Percentiles rank a stretch among this genome's conserved stretches.
Evolutionary conservation across 371 early-diverging fungal species (phyloP).

Genomic region (Synchytrium microbalum): DNA sequence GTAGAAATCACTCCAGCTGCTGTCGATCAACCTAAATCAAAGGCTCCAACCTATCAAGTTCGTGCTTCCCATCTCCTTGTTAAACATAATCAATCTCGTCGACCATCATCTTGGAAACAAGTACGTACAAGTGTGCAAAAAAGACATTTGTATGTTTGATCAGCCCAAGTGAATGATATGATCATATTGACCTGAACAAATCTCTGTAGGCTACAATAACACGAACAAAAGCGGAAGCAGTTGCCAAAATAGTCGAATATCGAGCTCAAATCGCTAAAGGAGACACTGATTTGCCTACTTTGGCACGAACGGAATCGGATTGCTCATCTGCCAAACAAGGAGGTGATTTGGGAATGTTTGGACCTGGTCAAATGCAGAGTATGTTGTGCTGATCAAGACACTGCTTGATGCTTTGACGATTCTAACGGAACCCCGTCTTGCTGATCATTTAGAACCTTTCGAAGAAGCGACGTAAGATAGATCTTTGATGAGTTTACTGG

Average conservation of each 20-base stretch:
- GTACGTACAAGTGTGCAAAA: constrained; percentile 26
- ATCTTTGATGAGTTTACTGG: constrained; percentile 1
- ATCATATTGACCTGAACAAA: too few species aligned
- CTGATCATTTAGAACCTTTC: constrained; percentile 49
- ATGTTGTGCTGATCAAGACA: constrained; percentile 48
- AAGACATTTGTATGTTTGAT: neutral
- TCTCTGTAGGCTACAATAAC: constrained; percentile 61
- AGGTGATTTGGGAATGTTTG: constrained; percentile 87
- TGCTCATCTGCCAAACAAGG: constrained; percentile 80
- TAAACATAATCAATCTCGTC: constrained; percentile 77
- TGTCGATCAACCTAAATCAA: constrained; percentile 22
- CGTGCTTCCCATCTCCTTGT: constrained; percentile 86
- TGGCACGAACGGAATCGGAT: constrained; percentile 74
- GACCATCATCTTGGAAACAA: constrained; percentile 87
- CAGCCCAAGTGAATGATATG: neutral
- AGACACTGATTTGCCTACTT: constrained; percentile 33
- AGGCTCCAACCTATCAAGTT: constrained; percentile 37
- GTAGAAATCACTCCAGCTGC: constrained; percentile 21
- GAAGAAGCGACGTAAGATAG: constrained; percentile 66
- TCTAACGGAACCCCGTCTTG: constrained; percentile 5
- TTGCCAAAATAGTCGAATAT: constrained; percentile 34
- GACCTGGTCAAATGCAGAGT: constrained; percentile 40
- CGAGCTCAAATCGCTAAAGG: constrained; percentile 52
- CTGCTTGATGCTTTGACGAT: neutral
- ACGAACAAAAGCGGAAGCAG: constrained; percentile 79